Evolutionary conservation across 2,329 filamentous ascomycete genomes (phyloP).

Genomic region (Cucurbitaria berberidis): DNA sequence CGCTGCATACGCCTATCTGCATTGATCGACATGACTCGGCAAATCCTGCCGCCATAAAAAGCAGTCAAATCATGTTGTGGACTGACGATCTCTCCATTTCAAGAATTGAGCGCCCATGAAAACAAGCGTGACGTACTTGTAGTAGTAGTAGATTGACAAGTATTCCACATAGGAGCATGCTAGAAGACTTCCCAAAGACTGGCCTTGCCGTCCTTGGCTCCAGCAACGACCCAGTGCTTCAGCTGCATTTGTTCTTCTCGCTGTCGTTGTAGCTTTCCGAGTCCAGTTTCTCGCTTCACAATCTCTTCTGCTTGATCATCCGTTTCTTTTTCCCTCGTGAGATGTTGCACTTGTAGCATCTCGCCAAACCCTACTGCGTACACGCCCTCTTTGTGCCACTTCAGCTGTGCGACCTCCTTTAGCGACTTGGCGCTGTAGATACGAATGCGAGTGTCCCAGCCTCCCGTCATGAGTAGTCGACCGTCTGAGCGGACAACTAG

Average conservation of each 20-base stretch:
- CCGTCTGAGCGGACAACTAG: constrained; percentile 79
- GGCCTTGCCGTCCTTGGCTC: constrained; percentile 93
- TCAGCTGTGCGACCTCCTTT: constrained; percentile 87
- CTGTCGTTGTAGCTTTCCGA: constrained; percentile 38
- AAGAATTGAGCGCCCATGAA: no score
- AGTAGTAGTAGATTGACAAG: neutral
- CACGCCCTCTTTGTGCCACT: constrained; percentile 91
- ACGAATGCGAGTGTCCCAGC: constrained; percentile 84
- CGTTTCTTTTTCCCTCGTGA: neutral
- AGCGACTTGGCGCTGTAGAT: constrained; percentile 83
- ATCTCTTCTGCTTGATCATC: neutral
- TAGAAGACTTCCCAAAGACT: constrained; percentile 93
- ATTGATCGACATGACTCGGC: constrained; percentile 5
- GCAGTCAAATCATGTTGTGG: no score
- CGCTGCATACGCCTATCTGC: constrained; percentile 1
- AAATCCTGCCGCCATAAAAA: neutral
- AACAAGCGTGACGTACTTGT: no score
- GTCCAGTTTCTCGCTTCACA: constrained; percentile 19
- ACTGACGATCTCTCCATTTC: no score
- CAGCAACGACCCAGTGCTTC: constrained; percentile 88
- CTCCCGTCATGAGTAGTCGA: constrained; percentile 84
- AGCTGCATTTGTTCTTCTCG: constrained; percentile 63
- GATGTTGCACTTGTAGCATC: constrained; percentile 33
- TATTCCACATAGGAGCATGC: neutral
- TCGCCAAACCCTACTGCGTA: constrained; percentile 78